phyloP scores from a whole-genome alignment of 352 stramenopile species.

The Pythium vanterpoolii region DNA sequence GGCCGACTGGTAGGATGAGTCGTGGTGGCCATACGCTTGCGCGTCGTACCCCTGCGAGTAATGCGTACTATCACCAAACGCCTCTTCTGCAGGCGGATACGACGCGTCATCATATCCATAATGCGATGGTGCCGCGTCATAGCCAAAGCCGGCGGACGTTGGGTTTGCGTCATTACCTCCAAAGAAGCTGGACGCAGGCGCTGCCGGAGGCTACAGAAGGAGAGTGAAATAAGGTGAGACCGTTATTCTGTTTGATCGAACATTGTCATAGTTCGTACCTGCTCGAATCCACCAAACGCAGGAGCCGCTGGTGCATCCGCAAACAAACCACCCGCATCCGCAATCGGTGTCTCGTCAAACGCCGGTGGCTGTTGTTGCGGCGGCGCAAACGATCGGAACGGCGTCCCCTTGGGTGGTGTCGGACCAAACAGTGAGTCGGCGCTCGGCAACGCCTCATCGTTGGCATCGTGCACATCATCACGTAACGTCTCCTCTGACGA shows the following conservation, averaged over 20 bases:
- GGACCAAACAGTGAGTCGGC: slow-evolving; percentile 62
- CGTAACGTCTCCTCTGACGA: background rate
- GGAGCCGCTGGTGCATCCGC: slow-evolving; percentile 31
- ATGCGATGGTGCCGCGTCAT: background rate
- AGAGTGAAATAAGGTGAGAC: background rate
- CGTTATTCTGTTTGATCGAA: background rate
- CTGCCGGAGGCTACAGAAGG: slow-evolving; percentile 11
- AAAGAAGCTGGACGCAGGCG: slow-evolving; percentile 19
- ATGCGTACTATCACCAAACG: background rate
- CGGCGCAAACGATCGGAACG: slow-evolving; percentile 44
- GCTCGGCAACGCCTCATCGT: slow-evolving; percentile 31
- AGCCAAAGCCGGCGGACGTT: background rate
- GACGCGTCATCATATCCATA: slow-evolving; percentile 1
- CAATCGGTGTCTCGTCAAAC: slow-evolving; percentile 44
- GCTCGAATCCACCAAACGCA: slow-evolving; percentile 27
- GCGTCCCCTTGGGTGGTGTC: slow-evolving; percentile 40
- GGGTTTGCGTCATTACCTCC: background rate
- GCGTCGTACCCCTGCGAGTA: background rate
- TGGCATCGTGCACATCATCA: background rate
- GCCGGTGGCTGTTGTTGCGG: background rate
- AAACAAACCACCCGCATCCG: slow-evolving; percentile 61
- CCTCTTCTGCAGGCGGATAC: background rate
- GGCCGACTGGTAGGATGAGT: background rate
- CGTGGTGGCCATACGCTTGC: background rate
- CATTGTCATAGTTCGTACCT: slow-evolving; percentile 20